Base-by-base conservation (phyloP, 495 filamentous ascomycete species). In the Tetracladium setigerum region DNA sequence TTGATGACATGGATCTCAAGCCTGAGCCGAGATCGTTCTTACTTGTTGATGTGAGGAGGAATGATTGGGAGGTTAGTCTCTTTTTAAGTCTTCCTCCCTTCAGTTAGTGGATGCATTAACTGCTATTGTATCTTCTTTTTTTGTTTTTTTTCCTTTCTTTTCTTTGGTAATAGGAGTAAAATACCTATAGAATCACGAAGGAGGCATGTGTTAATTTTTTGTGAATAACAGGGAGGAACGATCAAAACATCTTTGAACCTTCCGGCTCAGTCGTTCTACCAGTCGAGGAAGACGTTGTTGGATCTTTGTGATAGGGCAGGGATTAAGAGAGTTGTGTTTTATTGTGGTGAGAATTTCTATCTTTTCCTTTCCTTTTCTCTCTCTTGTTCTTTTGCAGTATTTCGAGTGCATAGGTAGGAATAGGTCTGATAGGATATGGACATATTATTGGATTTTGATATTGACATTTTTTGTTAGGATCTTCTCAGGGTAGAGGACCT, bases 211-310 rank as follows among this genome's bases (percentile, higher is more conserved):
- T 14, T 18, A 17, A 16, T 5, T 2, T 16, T 16, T 4, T 40
- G 2, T 40, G 11, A 19, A 16, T 40, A 5, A 4, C 11, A 83
- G 79, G 84, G 84, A 24, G 84, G 84, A 24, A 84, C 82, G 1
- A 84, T 89, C 44, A 69, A 66, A 24, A 73, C 73, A 10, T 84
- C 83, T 8, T 62, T 89, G 58, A 89, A 89, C 59, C 71, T 89
- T 4, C 84, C 84, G 0, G 83, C 83, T 1, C 82, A 87, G 53
- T 80, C 69, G 51, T 66, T 87, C 0, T 78, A 78, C 44, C 74
- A 74, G 0, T 73, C 72, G 6, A 57, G 85, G 0, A 74, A 81
- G 5, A 65, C 74, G 0, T 46, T 87, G 8, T 78, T 84, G 50
- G 59, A 61, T 12, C 45, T 85, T n/a, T 68, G 82, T 46, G 66